Evolutionary conservation across 805 yeast genomes (phyloP).

Genomic region (Metschnikowia proteae): DNA sequence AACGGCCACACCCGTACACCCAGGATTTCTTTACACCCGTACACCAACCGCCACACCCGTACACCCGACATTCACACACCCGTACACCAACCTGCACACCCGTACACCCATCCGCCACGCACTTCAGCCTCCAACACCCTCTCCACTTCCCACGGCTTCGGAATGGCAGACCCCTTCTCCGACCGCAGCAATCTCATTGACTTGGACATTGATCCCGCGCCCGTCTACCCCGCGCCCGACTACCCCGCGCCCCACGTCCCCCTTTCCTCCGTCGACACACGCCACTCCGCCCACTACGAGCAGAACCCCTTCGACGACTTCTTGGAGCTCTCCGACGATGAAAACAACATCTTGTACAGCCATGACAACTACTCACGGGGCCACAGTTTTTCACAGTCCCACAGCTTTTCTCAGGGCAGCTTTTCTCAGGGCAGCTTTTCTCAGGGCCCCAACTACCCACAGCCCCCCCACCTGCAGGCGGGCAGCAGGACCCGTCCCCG

Average conservation of each 20-base stretch:
- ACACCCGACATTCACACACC: no score
- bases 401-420: neutral
- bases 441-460: no score
- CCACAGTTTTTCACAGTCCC: slow-evolving; percentile 17
- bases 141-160: no score
- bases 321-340: slow-evolving; percentile 34
- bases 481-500: neutral
- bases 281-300: neutral
- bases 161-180: slow-evolving; percentile 15
- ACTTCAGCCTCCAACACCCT: no score
- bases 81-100: no score
- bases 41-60: no score
- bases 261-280: neutral
- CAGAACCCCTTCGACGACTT: slow-evolving; percentile 31
- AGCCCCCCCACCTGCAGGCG: no score
- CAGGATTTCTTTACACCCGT: no score
- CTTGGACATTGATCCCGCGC: slow-evolving; percentile 22
- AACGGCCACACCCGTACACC: no score
- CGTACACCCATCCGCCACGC: no score
- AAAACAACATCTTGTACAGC: slow-evolving; percentile 8
- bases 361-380: slow-evolving; percentile 6
- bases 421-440: no score
- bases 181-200: slow-evolving; percentile 31
- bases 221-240: neutral
- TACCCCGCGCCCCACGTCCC: neutral